Evolutionary conservation across 116 monocot species (phyloP).

Genomic region (Cymodocea nodosa): DNA sequence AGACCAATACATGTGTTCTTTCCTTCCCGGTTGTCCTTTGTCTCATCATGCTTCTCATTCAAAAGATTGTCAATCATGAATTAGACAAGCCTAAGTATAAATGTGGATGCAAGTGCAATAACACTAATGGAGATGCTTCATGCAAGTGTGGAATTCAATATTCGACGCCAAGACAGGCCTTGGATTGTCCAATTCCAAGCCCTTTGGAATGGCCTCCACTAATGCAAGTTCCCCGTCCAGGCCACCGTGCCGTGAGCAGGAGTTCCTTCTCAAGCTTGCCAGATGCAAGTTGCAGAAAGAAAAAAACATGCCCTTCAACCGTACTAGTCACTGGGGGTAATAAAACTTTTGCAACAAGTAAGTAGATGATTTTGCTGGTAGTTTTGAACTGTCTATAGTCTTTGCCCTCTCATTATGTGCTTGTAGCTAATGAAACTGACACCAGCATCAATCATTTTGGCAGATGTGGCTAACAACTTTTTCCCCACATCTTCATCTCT

Average conservation of each 20-base stretch:
- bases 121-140: neutral
- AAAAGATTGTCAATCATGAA: neutral
- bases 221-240: constrained; percentile 7
- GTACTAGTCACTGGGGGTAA: constrained; percentile 11
- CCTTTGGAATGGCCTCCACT: constrained; percentile 13
- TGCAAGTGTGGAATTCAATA: constrained; percentile 10
- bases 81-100: neutral
- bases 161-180: neutral
- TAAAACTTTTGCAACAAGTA: constrained; percentile 6
- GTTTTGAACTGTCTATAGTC: neutral
- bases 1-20: constrained; percentile 4
- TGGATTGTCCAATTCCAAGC: constrained; percentile 1
- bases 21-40: constrained; percentile 13
- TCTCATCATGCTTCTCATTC: constrained; percentile 5
- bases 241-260: constrained; percentile 3
- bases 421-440: too few relatives aligned
- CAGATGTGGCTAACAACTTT: constrained; percentile 18
- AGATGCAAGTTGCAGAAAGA: constrained; percentile 7
- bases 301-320: constrained; percentile 8
- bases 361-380: neutral
- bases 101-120: constrained; percentile 13
- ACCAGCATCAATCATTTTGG: neutral
- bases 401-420: neutral
- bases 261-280: constrained; percentile 7
- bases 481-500: constrained; percentile 12